Conservation (phyloP, 2,329 filamentous ascomycete genomes). For the Trichoderma asperellum region DNA sequence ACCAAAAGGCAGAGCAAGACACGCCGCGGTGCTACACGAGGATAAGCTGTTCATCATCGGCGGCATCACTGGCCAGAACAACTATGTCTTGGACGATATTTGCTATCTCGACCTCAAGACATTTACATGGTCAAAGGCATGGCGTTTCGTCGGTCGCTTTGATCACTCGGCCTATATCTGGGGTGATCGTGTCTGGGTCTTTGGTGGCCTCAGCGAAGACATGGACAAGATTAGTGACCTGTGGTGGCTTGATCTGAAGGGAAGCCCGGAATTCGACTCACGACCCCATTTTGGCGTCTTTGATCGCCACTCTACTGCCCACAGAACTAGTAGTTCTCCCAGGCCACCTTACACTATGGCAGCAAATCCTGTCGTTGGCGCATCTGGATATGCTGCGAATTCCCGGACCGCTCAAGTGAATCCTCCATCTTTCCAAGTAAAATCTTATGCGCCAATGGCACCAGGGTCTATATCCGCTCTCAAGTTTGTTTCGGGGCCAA, state of each 20-base stretch:
- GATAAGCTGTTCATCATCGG: conserved; percentile 96
- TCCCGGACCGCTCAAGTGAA: conserved; percentile 70
- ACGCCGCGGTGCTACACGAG: conserved; percentile 92
- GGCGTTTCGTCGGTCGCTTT: conserved; percentile 93
- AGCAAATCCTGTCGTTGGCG: conserved; percentile 56
- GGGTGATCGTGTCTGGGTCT: conserved; percentile 91
- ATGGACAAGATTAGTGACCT: conserved; percentile 97
- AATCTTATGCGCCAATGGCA: conserved; percentile 78
- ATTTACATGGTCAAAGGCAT: conserved; percentile 94
- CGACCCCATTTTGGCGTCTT: conserved; percentile 60
- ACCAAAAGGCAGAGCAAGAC: conserved; percentile 86
- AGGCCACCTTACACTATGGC: conserved; percentile 57
- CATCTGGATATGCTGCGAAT: conserved; percentile 69
- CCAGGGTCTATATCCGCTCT: conserved; percentile 88
- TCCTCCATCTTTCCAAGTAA: conserved; percentile 66
- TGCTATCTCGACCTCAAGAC: conserved; percentile 97
- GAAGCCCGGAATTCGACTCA: conserved; percentile 81
- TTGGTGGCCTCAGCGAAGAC: conserved; percentile 90
- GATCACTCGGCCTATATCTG: conserved; percentile 96
- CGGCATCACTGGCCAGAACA: conserved; percentile 92
- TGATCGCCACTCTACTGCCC: conserved; percentile 50
- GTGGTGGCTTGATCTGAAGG: conserved; percentile 96
- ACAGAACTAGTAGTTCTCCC: conserved; percentile 54
- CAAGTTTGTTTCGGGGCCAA: conserved; percentile 80
- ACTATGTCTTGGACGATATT: conserved; percentile 90